Conservation (phyloP, 192 early-diverging fungal species). For the Coemansia sp. region DNA sequence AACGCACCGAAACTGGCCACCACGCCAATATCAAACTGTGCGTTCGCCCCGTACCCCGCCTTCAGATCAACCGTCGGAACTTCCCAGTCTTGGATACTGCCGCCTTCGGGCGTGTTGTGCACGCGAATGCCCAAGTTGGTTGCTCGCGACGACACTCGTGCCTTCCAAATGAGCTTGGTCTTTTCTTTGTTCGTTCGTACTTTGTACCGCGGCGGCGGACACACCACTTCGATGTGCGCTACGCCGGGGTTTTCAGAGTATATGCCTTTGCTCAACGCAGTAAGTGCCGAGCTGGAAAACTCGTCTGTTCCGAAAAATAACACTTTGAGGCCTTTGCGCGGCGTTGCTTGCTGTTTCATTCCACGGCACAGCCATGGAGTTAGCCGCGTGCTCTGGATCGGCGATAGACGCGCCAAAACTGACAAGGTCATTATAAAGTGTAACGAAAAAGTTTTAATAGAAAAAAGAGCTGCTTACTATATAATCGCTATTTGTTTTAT, state of each 20-base stretch:
- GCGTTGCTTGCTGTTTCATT: too few relatives aligned
- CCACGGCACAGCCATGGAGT: too few relatives aligned
- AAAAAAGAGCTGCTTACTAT: too few relatives aligned
- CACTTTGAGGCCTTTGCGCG: conserved; percentile 35
- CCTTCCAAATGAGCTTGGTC: conserved; percentile 12
- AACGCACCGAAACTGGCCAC: conserved; percentile 96
- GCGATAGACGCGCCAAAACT: too few relatives aligned
- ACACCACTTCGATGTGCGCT: conserved; percentile 18
- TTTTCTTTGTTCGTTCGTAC: conserved; percentile 12
- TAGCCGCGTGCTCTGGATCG: too few relatives aligned
- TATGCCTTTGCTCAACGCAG: conserved; percentile 56
- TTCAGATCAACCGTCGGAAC: conserved; percentile 8
- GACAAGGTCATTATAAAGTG: too few relatives aligned
- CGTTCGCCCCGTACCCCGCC: neutral
- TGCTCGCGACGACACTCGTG: conserved; percentile 13
- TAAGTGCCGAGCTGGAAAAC: conserved; percentile 68
- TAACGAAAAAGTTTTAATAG: too few relatives aligned
- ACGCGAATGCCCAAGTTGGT: neutral
- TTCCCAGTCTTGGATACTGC: conserved; percentile 8
- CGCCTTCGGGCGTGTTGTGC: neutral
- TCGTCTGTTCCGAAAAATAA: conserved; percentile 90
- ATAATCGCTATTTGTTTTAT: too few relatives aligned
- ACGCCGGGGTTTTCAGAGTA: conserved; percentile 29
- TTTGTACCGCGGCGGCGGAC: conserved; percentile 12
- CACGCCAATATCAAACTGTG: conserved; percentile 76